phyloP scores from a whole-genome alignment of 2,329 filamentous ascomycete genomes.

The Nigrospora osmanthi region DNA sequence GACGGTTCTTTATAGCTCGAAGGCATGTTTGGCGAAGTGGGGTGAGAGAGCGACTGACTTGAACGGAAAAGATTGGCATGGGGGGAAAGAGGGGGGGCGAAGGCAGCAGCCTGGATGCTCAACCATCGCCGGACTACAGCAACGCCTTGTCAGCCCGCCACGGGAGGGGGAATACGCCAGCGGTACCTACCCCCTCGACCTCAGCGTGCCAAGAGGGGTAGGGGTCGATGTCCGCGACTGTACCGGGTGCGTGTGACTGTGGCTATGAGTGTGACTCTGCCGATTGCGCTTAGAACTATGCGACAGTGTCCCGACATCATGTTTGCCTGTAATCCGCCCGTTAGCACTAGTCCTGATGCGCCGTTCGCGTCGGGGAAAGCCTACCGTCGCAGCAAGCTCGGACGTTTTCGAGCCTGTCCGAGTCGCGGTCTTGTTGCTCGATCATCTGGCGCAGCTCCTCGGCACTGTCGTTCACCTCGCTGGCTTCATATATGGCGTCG shows the following conservation, averaged over 20 bases:
- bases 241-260: slow-evolving; percentile 28
- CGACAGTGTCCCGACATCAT: slow-evolving; percentile 59
- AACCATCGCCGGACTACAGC: too few relatives aligned
- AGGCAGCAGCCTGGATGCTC: too few relatives aligned
- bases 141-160: too few relatives aligned
- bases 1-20: slow-evolving; percentile 11
- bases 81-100: too few relatives aligned
- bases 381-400: slow-evolving; percentile 95
- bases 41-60: slow-evolving; percentile 2
- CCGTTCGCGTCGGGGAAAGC: slow-evolving; percentile 20
- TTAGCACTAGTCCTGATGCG: not conserved
- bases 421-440: slow-evolving; percentile 68
- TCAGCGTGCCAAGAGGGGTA: slow-evolving; percentile 7
- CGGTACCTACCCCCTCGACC: too few relatives aligned
- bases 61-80: not conserved
- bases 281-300: slow-evolving; percentile 38
- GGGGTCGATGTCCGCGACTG: slow-evolving; percentile 27
- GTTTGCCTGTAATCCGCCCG: slow-evolving; percentile 49
- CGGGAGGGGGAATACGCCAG: too few relatives aligned
- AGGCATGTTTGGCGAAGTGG: slow-evolving; percentile 5
- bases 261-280: slow-evolving; percentile 23
- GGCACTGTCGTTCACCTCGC: slow-evolving; percentile 65
- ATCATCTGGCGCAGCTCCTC: slow-evolving; percentile 78
- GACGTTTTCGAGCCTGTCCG: slow-evolving; percentile 85
- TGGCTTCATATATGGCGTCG: slow-evolving; percentile 49